These are phyloP conservation scores for Acer yangbiense DNA, from an alignment of 345 rosid genomes.

Conservation along the genomic window DNA sequence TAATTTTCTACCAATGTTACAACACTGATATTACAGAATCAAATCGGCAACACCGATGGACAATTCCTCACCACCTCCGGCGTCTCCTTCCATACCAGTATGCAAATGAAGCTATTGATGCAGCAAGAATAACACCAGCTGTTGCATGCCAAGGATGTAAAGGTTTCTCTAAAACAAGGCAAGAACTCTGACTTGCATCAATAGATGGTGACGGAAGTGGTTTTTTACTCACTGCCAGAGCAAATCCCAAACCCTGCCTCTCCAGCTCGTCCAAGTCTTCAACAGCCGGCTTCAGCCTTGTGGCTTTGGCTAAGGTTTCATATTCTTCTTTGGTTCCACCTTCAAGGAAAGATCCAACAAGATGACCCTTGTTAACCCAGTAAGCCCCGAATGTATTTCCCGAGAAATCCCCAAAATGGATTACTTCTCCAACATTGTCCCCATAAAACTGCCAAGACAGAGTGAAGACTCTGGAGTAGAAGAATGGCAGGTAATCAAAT, in stretches of 20 bases:
- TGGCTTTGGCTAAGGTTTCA: conserved; percentile 76
- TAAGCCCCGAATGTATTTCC: conserved; percentile 81
- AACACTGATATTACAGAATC: conserved; percentile 28
- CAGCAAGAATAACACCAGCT: conserved; percentile 74
- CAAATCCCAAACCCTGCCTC: conserved; percentile 65
- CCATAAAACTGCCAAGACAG: conserved; percentile 97
- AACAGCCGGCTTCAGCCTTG: conserved; percentile 59
- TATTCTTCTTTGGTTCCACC: conserved; percentile 94
- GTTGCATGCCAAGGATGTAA: conserved; percentile 67
- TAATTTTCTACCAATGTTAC: conserved; percentile 34
- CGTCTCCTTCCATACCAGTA: conserved; percentile 91
- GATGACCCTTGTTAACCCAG: conserved; percentile 81
- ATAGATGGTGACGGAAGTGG: conserved; percentile 32
- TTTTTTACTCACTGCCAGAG: conserved; percentile 50
- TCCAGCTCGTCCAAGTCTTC: conserved; percentile 61
- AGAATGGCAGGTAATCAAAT: conserved; percentile 85
- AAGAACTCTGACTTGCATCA: conserved; percentile 25
- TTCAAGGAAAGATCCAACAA: conserved; percentile 91
- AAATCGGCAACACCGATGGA: background rate
- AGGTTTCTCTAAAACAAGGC: conserved; percentile 51
- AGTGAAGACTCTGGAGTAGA: conserved; percentile 87
- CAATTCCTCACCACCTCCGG: conserved; percentile 65
- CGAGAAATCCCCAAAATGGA: conserved; percentile 81
- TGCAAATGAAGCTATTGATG: conserved; percentile 83
- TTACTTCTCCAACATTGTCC: conserved; percentile 75